These are phyloP conservation scores for Fusarium setosum DNA, from an alignment of 2,329 filamentous ascomycete species.

Conservation along the genomic window DNA sequence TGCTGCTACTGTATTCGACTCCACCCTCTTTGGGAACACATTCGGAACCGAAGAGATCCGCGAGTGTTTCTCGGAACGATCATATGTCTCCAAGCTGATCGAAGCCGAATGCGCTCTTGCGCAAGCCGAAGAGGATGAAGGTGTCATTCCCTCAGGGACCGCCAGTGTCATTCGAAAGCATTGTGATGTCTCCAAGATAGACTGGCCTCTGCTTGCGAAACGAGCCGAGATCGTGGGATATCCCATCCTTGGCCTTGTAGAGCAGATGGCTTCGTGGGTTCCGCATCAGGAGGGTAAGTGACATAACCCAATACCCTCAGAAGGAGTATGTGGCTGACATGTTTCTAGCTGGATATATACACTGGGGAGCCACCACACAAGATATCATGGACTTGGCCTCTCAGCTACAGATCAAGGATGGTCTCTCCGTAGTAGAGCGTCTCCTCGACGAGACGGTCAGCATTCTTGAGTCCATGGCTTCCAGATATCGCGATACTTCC, in stretches of 20 bases:
- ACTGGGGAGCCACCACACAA: slow-evolving; percentile 70
- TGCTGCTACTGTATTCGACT: slow-evolving; percentile 53
- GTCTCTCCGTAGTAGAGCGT: slow-evolving; percentile 59
- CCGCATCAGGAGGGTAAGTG: slow-evolving; percentile 15
- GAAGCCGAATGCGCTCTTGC: slow-evolving; percentile 64
- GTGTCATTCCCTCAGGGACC: slow-evolving; percentile 56
- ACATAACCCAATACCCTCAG: slow-evolving; percentile 35
- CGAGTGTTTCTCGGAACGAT: slow-evolving; percentile 61
- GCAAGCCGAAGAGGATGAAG: slow-evolving; percentile 59
- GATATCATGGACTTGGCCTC: slow-evolving; percentile 69
- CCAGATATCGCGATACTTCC: slow-evolving; percentile 61
- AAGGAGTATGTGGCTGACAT: not conserved
- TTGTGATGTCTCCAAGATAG: slow-evolving; percentile 40
- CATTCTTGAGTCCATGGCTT: slow-evolving; percentile 57
- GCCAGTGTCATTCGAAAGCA: slow-evolving; percentile 51
- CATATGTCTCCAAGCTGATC: slow-evolving; percentile 61
- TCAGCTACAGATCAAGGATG: slow-evolving; percentile 63
- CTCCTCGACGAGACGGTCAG: slow-evolving; percentile 55
- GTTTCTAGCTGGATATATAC: slow-evolving; percentile 54
- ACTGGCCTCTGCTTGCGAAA: slow-evolving; percentile 49
- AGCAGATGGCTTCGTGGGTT: slow-evolving; percentile 49
- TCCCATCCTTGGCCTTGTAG: slow-evolving; percentile 62
- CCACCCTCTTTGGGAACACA: slow-evolving; percentile 61
- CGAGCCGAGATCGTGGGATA: slow-evolving; percentile 65
- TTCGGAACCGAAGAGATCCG: slow-evolving; percentile 66